Evolutionary conservation across 2,329 filamentous ascomycete genomes (phyloP), one percentile per base, ranked within the genome.

Genomic region (Lachnellula occidentalis): DNA sequence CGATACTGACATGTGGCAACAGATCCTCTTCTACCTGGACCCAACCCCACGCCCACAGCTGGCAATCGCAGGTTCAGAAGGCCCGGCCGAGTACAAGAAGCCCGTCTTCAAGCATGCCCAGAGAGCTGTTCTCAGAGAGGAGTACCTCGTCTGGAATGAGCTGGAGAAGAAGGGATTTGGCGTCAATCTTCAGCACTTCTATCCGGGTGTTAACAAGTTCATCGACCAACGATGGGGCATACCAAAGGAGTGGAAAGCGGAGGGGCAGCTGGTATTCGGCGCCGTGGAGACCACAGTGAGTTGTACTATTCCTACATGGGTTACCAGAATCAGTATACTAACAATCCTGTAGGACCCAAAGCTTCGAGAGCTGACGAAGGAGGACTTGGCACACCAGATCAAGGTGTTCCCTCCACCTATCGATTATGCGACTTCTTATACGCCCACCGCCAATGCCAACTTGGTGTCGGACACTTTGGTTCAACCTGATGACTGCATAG

Each of bases 131-230:
- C 82, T 61, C n/a, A 45, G 43, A 27, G 12, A 27, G 14, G 11
- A 27, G 14, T 17, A 27, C 14, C 11, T 27, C 5, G 70, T 90
- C 63, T 95, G 90, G 90, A 85, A 84, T 22, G 87, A 85, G 8
- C 82, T 95, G 54, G 87, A 91, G 75, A 78, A 85, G 58, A 88
- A 92, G 70, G 90, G 90, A 36, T 81, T 94, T 55, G 90, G 89
- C 63, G 87, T 85, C 70, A 95, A 91, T 79, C 79, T 95, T 51
- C 90, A 95, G 79, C 90, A 95, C 77, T 95, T 95, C 79, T 92
- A 90, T 80, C 89, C 89, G 34, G 73, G 95, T 54, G 81, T 94
- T 64, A 87, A 94, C 73, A 77, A 78, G 60, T 81, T 83, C 73
- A 85, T 90, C 50, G 74, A 79, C 48, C 53, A 74, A 61, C 75